phyloP scores from a whole-genome alignment of 345 rosid genomes.

The Eutrema japonicum region DNA sequence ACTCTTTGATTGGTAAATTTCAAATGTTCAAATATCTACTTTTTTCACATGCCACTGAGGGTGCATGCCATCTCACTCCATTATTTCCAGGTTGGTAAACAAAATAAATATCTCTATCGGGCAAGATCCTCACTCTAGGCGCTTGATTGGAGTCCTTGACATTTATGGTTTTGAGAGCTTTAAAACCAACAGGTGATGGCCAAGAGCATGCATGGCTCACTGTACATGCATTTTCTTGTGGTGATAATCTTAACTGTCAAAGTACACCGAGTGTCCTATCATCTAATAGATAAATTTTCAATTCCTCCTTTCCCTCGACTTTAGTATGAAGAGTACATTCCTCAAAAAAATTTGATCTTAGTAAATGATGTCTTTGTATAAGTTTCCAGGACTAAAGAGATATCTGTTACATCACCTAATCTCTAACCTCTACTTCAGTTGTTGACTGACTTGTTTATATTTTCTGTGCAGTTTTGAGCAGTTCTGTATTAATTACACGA shows the following conservation, averaged over 20 bases:
- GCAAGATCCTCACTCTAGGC: slow-evolving; percentile 69
- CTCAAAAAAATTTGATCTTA: slow-evolving; percentile 16
- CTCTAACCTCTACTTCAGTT: slow-evolving; percentile 17
- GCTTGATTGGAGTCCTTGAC: slow-evolving; percentile 85
- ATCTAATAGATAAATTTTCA: not conserved
- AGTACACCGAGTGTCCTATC: slow-evolving; percentile 8
- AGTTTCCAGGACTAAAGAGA: slow-evolving; percentile 3
- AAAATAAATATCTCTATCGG: slow-evolving; percentile 76
- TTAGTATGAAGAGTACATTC: slow-evolving; percentile 8
- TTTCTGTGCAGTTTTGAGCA: slow-evolving; percentile 77
- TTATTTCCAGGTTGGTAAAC: slow-evolving; percentile 73
- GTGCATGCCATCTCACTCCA: slow-evolving; percentile 1
- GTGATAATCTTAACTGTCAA: slow-evolving; percentile 16
- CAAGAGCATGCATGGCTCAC: not conserved
- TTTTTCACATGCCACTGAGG: slow-evolving; percentile 6
- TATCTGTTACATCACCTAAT: slow-evolving; percentile 20
- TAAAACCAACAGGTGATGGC: slow-evolving; percentile 71
- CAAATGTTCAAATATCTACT: not conserved
- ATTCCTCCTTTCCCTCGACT: slow-evolving; percentile 9
- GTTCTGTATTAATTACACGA: slow-evolving; percentile 89
- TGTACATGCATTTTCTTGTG: slow-evolving; percentile 6
- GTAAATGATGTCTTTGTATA: slow-evolving; percentile 15
- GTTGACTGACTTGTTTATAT: slow-evolving; percentile 27
- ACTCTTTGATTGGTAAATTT: slow-evolving; percentile 78
- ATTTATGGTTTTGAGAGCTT: slow-evolving; percentile 97